Conservation (phyloP, 768 basidiomycete genomes). For the Auricularia sp. region DNA sequence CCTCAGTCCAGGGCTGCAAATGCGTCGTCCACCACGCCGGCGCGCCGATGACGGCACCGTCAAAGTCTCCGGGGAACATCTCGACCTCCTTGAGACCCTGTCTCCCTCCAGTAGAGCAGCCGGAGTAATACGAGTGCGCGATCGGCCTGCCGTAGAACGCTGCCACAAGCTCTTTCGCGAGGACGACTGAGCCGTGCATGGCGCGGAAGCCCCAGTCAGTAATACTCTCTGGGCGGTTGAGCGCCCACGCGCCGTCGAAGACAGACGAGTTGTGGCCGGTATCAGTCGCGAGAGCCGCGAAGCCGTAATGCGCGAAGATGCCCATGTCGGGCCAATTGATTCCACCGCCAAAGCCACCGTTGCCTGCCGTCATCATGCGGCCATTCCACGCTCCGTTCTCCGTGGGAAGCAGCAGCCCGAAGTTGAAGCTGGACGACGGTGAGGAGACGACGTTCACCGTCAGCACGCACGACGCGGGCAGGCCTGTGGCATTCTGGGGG, state of each 20-base stretch:
- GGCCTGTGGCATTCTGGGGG: not conserved
- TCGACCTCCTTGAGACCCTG: constrained; percentile 20
- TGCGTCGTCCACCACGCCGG: constrained; percentile 15
- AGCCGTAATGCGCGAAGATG: not conserved
- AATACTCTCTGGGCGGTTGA: constrained; percentile 17
- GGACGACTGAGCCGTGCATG: constrained; percentile 19
- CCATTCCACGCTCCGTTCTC: not conserved
- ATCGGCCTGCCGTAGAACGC: constrained; percentile 17
- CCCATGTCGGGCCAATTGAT: not conserved
- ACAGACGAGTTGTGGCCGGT: not conserved
- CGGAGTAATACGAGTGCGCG: constrained; percentile 21
- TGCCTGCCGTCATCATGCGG: not conserved
- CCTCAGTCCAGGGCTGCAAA: not conserved
- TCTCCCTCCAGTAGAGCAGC: constrained; percentile 25
- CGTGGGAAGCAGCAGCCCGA: not conserved
- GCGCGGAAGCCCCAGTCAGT: constrained; percentile 22
- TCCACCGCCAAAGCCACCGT: not conserved
- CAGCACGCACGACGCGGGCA: not conserved
- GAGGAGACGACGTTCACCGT: not conserved
- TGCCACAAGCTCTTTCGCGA: constrained; percentile 19
- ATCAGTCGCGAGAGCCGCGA: not conserved
- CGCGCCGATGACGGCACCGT: constrained; percentile 24
- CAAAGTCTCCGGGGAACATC: constrained; percentile 25
- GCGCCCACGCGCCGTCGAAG: not conserved
- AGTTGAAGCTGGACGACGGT: not conserved